Conservation (phyloP, 2,329 filamentous ascomycete genomes). For the Penicillium sp. region DNA sequence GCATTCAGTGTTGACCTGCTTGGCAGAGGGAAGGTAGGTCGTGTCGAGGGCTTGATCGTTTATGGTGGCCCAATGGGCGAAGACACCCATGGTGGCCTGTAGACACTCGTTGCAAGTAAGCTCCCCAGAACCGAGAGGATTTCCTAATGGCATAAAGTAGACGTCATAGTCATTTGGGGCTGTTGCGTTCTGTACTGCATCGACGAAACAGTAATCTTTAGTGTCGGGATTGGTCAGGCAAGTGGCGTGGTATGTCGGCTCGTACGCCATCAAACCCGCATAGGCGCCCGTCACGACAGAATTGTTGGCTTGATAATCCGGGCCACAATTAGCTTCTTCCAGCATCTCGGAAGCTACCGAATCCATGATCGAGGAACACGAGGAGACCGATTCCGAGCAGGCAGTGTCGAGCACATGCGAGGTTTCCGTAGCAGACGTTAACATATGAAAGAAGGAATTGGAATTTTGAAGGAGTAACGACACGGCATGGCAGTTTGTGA, state of each 20-base stretch:
- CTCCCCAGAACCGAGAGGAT: conserved; percentile 62
- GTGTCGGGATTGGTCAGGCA: conserved; percentile 69
- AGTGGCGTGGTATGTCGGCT: conserved; percentile 72
- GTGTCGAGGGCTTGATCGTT: conserved; percentile 62
- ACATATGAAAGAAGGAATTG: conserved; percentile 74
- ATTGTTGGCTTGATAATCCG: conserved; percentile 67
- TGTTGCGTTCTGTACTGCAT: conserved; percentile 73
- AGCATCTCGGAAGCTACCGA: conserved; percentile 65
- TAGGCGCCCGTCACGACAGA: conserved; percentile 71
- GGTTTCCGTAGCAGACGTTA: conserved; percentile 67
- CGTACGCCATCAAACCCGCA: conserved; percentile 71
- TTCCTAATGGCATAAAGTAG: conserved; percentile 81
- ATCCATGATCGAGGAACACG: conserved; percentile 65
- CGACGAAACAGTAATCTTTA: conserved; percentile 72
- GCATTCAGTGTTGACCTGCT: conserved; percentile 66
- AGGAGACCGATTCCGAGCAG: conserved; percentile 64
- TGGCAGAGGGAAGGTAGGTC: conserved; percentile 69
- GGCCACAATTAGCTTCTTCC: conserved; percentile 61
- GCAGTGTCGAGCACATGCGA: conserved; percentile 75
- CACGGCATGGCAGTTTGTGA: conserved; percentile 74
- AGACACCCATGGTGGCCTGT: conserved; percentile 77
- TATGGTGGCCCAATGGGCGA: conserved; percentile 65
- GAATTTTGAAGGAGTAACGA: conserved; percentile 85
- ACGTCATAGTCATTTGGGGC: conserved; percentile 71
- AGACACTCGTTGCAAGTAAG: conserved; percentile 76